phyloP scores from a whole-genome alignment of 2,329 filamentous ascomycete species.

The Cryphonectria carpinicola region DNA sequence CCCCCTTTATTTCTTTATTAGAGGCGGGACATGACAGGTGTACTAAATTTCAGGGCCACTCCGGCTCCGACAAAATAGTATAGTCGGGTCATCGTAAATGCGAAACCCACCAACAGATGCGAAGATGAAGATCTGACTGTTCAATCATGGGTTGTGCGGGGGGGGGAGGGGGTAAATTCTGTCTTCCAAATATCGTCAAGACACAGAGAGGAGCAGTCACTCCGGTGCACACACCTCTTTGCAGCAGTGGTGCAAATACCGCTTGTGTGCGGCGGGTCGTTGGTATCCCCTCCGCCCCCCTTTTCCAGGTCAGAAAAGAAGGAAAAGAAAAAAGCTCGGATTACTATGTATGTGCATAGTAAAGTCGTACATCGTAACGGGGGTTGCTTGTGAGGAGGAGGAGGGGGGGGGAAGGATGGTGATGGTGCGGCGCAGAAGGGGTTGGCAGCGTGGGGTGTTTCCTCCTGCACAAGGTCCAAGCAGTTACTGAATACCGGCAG shows the following conservation, averaged over 20 bases:
- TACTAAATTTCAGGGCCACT: conserved; percentile 1
- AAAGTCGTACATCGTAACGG: background rate
- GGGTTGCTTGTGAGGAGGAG: conserved; percentile 1
- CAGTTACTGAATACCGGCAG: conserved; percentile 17
- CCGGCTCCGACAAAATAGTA: background rate
- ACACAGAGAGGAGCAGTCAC: background rate
- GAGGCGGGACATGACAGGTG: conserved; percentile 3
- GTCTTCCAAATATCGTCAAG: background rate
- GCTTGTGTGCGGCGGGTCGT: background rate
- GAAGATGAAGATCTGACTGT: background rate
- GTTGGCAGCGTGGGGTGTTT: conserved; percentile 22
- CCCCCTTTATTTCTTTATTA: background rate
- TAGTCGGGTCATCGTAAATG: background rate
- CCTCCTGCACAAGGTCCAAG: conserved; percentile 20
- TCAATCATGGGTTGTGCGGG: background rate
- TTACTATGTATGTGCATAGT: background rate
- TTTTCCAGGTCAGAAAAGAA: no score
- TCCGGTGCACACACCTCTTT: background rate
- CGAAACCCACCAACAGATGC: conserved; percentile 3
- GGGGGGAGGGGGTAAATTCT: background rate
- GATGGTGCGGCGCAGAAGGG: conserved; percentile 15
- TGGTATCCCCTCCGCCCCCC: background rate
- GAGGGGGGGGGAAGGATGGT: conserved; percentile 4
- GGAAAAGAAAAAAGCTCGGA: background rate
- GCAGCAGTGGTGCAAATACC: background rate